Base-by-base conservation (phyloP, 306 rosid genomes). In the Lablab purpureus region DNA sequence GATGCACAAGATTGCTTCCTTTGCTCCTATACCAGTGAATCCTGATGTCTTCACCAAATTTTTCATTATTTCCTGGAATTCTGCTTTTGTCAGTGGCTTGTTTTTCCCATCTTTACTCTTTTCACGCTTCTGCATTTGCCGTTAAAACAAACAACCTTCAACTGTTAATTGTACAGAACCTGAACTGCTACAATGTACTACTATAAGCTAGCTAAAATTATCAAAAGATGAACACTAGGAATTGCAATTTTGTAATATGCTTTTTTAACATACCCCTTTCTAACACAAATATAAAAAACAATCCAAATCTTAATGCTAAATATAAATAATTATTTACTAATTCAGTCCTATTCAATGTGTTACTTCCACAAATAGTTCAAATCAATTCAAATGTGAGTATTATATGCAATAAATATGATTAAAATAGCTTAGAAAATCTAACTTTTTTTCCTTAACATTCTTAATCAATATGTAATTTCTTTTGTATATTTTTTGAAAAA, bases 11-110 rank as follows among this genome's bases (percentile, higher is more conserved):
- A 92, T 72, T 8, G 85, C 32, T 36, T 90, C 90, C 30, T 80
- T 87, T 71, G 83, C 86, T 30, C 86, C 89, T 0, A 77, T 32
- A 3, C 93, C 93, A 10, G 88, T 82, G 5, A 90, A 28, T n/a
- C 82, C 59, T 23, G 85, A 5, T 0, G 55, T 46, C n/a, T 2
- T 9, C 1, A 73, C 60, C 50, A 89, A 41, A 32, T 78, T 80
- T 73, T 19, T 30, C 34, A 92, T 17, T 0, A 84, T 90, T 5
- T 45, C 23, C 14, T 73, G 71, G 49, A 90, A 92, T 37, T 90
- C 85, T 0, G 21, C 34, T 65, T 67, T 80, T 27, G 71, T 58
- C 43, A 84, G 65, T n/a, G 22, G 0, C 30, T 0, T 21, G 1
- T 1, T 14, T 9, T 59, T 7, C 0, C 8, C 49, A 21, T 5